Evolutionary conservation across 2,329 filamentous ascomycete genomes (phyloP).

Genomic region (Chalaropsis ovoidea): DNA sequence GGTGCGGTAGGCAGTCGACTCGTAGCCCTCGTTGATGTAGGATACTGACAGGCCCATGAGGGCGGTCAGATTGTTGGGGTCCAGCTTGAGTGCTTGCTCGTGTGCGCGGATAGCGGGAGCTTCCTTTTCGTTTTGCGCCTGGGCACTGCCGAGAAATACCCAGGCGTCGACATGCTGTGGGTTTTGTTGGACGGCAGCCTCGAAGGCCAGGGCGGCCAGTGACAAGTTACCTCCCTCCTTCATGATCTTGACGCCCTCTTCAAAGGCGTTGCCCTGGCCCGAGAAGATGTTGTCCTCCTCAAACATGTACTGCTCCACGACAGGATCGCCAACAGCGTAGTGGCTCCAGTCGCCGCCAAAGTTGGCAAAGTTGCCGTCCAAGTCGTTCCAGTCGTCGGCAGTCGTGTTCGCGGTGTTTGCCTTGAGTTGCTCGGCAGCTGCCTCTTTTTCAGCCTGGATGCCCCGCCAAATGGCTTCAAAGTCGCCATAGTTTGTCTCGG

Average conservation of each 20-base stretch:
- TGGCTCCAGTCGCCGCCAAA: conserved; percentile 54
- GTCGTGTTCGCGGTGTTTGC: conserved; percentile 32
- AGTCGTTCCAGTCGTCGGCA: conserved; percentile 61
- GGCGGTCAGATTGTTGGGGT: conserved; percentile 75
- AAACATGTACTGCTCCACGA: conserved; percentile 84
- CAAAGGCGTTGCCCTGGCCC: conserved; percentile 71
- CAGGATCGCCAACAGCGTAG: conserved; percentile 56
- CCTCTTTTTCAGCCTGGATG: conserved; percentile 56
- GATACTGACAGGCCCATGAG: conserved; percentile 93
- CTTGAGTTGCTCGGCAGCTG: conserved; percentile 25
- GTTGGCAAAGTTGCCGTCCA: conserved; percentile 48
- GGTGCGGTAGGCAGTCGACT: conserved; percentile 90
- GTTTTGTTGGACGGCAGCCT: conserved; percentile 87
- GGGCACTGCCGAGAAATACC: conserved; percentile 81
- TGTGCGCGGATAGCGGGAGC: conserved; percentile 87
- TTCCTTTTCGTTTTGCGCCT: conserved; percentile 98
- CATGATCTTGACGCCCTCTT: conserved; percentile 88
- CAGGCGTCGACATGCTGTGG: conserved; percentile 82
- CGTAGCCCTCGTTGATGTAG: conserved; percentile 98
- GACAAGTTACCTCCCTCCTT: conserved; percentile 88
- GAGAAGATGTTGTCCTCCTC: conserved; percentile 89
- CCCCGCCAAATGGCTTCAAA: conserved; percentile 85
- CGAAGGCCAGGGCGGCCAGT: conserved; percentile 84
- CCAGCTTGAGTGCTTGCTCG: conserved; percentile 79
- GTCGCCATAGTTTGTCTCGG: conserved; percentile 67